Percentiles rank a stretch among this genome's conserved stretches.
Evolutionary conservation across 768 basidiomycete species (phyloP).

Genomic region (Lactifluus hygrophoroides): DNA sequence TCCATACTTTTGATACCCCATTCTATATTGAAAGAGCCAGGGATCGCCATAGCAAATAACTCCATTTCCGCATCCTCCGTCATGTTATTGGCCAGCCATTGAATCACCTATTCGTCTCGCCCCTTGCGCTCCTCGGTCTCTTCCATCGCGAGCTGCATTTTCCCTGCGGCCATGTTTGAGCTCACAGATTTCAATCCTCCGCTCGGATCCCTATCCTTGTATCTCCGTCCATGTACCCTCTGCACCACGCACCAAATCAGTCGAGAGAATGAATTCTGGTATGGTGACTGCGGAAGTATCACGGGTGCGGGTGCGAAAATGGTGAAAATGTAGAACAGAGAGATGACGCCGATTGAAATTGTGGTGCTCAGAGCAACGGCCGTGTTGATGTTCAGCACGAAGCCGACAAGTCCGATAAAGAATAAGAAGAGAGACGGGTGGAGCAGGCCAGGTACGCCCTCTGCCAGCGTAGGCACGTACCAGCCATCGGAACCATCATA

Average conservation of each 20-base stretch:
- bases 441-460: slow-evolving; percentile 39
- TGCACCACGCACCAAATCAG: slow-evolving; percentile 5
- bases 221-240: background rate
- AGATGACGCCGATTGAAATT: too few relatives aligned
- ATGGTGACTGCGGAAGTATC: slow-evolving; percentile 7
- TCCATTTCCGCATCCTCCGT: background rate
- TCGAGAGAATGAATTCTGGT: slow-evolving; percentile 3
- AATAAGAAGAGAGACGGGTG: slow-evolving; percentile 43
- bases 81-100: background rate
- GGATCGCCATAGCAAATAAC: background rate
- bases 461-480: slow-evolving; percentile 34
- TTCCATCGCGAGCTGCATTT: background rate
- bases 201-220: background rate
- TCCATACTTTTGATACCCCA: slow-evolving; percentile 12
- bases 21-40: slow-evolving; percentile 2
- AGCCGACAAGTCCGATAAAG: slow-evolving; percentile 39
- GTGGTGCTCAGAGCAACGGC: slow-evolving; percentile 8
- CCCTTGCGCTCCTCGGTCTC: too few relatives aligned
- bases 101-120: background rate
- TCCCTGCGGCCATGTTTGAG: background rate
- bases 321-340: slow-evolving; percentile 12
- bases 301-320: slow-evolving; percentile 7
- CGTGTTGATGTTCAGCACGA: slow-evolving; percentile 29
- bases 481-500: slow-evolving; percentile 33
- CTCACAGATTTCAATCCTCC: background rate